phyloP scores from a whole-genome alignment of 768 basidiomycete species.

The Serendipita vermifera region DNA sequence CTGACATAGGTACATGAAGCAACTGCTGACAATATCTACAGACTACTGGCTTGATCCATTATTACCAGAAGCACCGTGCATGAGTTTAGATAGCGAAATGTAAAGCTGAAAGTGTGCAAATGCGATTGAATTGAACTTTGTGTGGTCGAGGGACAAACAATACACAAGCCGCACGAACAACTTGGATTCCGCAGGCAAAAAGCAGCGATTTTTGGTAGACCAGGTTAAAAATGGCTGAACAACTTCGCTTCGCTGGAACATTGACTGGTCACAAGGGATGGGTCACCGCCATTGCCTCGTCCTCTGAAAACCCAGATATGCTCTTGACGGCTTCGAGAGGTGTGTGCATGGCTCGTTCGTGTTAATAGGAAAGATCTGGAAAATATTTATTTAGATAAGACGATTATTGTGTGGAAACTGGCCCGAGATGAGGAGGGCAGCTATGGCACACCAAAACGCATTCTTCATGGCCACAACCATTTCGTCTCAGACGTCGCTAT shows the following conservation, averaged over 20 bases:
- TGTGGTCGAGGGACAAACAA: neutral
- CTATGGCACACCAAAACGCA: constrained; percentile 94
- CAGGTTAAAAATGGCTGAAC: constrained; percentile 50
- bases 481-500: constrained; percentile 98
- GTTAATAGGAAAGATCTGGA: too few species aligned
- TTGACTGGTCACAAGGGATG: constrained; percentile 90
- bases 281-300: constrained; percentile 98
- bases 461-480: constrained; percentile 98
- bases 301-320: constrained; percentile 98
- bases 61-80: constrained; percentile 74
- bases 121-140: constrained; percentile 2
- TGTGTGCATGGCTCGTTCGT: constrained; percentile 31
- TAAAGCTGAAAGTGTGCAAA: too few species aligned
- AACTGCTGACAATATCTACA: constrained; percentile 22
- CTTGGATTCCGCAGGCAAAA: too few species aligned
- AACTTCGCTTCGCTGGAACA: constrained; percentile 82
- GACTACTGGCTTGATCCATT: constrained; percentile 95
- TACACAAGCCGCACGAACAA: constrained; percentile 1
- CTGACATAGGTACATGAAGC: constrained; percentile 11
- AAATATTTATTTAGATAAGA: constrained; percentile 63
- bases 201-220: too few species aligned
- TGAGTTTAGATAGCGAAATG: constrained; percentile 12
- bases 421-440: constrained; percentile 76
- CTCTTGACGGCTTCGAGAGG: constrained; percentile 97
- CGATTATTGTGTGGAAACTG: constrained; percentile 98